Evolutionary conservation across 257 asterid genomes (phyloP).

Genomic region (Anisodus tanguticus): DNA sequence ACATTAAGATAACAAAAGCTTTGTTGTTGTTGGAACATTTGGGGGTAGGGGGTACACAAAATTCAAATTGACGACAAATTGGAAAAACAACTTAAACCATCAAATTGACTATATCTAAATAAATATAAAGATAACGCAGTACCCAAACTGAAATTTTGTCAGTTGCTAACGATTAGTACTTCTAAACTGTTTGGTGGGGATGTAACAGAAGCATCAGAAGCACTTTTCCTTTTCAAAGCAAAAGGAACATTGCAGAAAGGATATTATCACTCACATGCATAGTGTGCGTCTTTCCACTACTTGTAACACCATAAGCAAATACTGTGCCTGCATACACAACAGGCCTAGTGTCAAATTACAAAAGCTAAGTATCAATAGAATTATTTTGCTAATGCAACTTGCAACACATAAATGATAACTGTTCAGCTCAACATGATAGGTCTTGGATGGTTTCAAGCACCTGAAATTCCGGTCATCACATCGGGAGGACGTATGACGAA

Average conservation of each 20-base stretch:
- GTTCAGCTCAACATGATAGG: not conserved
- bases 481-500: not conserved
- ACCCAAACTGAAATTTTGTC: not conserved
- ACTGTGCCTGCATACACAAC: constrained; percentile 82
- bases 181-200: constrained; percentile 1
- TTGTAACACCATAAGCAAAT: constrained; percentile 99
- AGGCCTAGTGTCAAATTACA: constrained; percentile 36
- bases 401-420: constrained; percentile 1
- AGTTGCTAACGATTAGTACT: not conserved
- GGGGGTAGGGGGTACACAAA: not conserved
- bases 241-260: constrained; percentile 32
- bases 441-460: not conserved
- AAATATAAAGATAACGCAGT: not conserved
- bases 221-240: constrained; percentile 17
- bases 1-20: constrained; percentile 31
- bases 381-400: constrained; percentile 15
- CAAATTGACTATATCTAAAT: not conserved
- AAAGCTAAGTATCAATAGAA: not conserved
- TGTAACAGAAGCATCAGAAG: constrained; percentile 3
- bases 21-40: not conserved
- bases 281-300: constrained; percentile 99
- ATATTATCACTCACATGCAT: constrained; percentile 83
- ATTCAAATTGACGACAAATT: not conserved
- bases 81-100: not conserved
- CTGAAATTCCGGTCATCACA: not conserved